phyloP scores from a whole-genome alignment of 257 asterid species.

The Ajuga chamaepitys region DNA sequence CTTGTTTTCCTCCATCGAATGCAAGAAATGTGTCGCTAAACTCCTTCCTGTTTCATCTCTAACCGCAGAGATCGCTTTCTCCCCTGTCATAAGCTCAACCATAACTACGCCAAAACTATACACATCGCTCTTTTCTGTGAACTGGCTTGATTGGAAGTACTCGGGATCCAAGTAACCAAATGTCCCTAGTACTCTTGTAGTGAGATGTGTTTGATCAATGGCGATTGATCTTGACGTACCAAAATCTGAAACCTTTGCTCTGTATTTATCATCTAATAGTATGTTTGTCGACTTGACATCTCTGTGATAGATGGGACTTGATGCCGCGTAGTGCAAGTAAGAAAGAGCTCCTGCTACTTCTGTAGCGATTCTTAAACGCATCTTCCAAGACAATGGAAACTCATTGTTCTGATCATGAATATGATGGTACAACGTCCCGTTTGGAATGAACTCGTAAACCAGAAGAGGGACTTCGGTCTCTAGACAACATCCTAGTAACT shows the following conservation, averaged over 20 bases:
- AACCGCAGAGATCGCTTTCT: slow-evolving; percentile 14
- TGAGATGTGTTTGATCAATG: slow-evolving; percentile 9
- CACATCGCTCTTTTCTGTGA: slow-evolving; percentile 30
- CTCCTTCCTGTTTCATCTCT: slow-evolving; percentile 16
- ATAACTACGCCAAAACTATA: slow-evolving; percentile 30
- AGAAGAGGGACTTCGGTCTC: slow-evolving; percentile 17
- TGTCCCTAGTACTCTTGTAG: slow-evolving; percentile 17
- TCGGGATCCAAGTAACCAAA: slow-evolving; percentile 32
- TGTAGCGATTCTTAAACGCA: not conserved
- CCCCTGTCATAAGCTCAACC: slow-evolving; percentile 30
- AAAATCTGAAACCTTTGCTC: slow-evolving; percentile 11
- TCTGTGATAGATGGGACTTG: slow-evolving; percentile 9
- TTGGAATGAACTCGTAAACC: slow-evolving; percentile 16
- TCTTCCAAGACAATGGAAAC: slow-evolving; percentile 8
- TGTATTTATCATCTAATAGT: slow-evolving; percentile 17
- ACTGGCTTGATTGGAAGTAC: slow-evolving; percentile 27
- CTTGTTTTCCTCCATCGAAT: slow-evolving; percentile 16
- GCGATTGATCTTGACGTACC: slow-evolving; percentile 13
- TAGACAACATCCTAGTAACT: slow-evolving; percentile 22
- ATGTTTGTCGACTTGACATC: slow-evolving; percentile 26
- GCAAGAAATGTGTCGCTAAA: slow-evolving; percentile 23
- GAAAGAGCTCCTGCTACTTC: slow-evolving; percentile 10
- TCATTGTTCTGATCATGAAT: not conserved
- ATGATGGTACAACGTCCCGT: slow-evolving; percentile 9
- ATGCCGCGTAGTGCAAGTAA: slow-evolving; percentile 7